phyloP scores from a whole-genome alignment of 2,329 filamentous ascomycete species.

The Penicillium olsonii region DNA sequence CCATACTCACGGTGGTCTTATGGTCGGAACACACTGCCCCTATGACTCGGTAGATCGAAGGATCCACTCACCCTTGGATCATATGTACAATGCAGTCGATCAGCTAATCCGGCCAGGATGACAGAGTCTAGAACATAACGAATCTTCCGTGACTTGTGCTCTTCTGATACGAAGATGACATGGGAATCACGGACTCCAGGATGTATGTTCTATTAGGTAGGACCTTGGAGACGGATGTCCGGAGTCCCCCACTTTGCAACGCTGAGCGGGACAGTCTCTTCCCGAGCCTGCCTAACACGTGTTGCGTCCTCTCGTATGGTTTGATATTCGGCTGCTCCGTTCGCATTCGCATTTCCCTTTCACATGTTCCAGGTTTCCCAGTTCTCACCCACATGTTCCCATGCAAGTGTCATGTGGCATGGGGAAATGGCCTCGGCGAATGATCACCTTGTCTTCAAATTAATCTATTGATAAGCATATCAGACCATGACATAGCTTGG shows the following conservation, averaged over 20 bases:
- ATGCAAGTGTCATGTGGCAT: neutral
- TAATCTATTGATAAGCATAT: neutral
- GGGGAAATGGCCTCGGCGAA: no score
- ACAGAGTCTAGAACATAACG: neutral
- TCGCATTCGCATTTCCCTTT: neutral
- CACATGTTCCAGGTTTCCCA: no score
- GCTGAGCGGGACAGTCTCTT: neutral
- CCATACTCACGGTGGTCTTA: no score
- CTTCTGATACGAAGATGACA: no score
- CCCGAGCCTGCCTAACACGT: neutral
- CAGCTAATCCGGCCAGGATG: constrained; percentile 6
- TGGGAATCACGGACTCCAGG: no score
- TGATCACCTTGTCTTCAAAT: neutral
- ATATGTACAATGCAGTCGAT: constrained; percentile 11
- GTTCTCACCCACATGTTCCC: neutral
- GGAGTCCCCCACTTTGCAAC: neutral
- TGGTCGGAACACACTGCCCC: constrained; percentile 1
- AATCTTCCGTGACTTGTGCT: neutral
- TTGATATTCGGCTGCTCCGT: neutral
- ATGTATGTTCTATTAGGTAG: no score
- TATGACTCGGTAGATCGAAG: neutral
- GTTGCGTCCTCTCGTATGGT: neutral
- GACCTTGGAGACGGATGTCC: neutral
- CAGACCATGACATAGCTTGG: constrained; percentile 2
- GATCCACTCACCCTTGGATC: neutral